Base-by-base conservation (phyloP, 2,329 filamentous ascomycete species). In the Penicillium sp. region DNA sequence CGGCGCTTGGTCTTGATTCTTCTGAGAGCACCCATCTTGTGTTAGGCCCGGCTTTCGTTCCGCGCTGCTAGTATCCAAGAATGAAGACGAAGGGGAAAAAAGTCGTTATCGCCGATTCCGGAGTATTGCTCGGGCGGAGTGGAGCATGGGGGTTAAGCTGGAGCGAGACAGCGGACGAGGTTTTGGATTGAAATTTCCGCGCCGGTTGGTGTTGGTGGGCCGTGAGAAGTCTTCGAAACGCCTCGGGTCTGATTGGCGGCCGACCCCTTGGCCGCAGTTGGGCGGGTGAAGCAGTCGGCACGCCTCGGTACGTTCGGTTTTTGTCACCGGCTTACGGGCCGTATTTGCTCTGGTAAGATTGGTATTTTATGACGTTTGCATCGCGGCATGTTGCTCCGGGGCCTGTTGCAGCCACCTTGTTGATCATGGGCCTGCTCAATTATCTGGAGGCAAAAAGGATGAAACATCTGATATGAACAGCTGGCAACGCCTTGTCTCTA, bases 1-100 rank as follows among this genome's bases (percentile, higher is more conserved):
- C 87, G 86, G 64, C 89, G 84, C 76, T 90, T 86, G 3, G 89
- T 93, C 79, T 93, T 93, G 58, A 86, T 87, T 63, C 87, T 82
- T n/a, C 79, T 75, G 39, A 83, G 80, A 62, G 90, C 84, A 48
- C 89, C 90, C 90, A 92, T 92, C 60, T 69, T 82, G 63, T 49
- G 52, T 49, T 60, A 60, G 56, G 55, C 61, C 59, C 63, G 64
- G 57, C 62, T 55, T 57, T 63, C 55, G 50, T 22, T 35, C 64
- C 58, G 60, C n/a, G 35, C 39, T 38, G 55, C 49, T 45, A 43
- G 17, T 38, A 61, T 64, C 57, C 60, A 64, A 57, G 65, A 57
- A 56, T 42, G 59, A 63, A 63, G 54, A 62, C 59, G 54, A 41
- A 56, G 58, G 59, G 57, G 62, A 62, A 67, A 66, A 59, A 64